A percentile compares a stretch with the other conserved stretches of the same genome.
Evolutionary conservation across 2,329 filamentous ascomycete genomes (phyloP).

Genomic region (Esteya vermicola): DNA sequence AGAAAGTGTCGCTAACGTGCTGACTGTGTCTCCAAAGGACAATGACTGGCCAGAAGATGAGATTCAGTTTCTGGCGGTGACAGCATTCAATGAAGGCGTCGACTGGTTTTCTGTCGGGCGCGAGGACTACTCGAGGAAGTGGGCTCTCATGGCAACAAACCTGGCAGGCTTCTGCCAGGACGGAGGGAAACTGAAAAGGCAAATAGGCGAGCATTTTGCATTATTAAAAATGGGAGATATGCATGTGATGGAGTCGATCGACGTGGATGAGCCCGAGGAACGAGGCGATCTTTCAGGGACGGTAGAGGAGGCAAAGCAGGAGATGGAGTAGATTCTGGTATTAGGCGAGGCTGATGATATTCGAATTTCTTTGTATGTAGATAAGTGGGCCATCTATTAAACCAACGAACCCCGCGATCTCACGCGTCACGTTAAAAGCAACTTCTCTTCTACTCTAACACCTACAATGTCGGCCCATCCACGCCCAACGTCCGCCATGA

Average conservation of each 20-base stretch:
- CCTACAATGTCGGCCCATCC: too few relatives aligned
- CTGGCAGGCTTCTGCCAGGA: conserved; percentile 47
- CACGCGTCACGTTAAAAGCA: too few relatives aligned
- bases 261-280: not conserved
- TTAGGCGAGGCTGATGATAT: too few relatives aligned
- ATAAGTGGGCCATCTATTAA: too few relatives aligned
- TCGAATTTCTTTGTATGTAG: too few relatives aligned
- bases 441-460: too few relatives aligned
- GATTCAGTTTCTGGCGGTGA: conserved; percentile 61
- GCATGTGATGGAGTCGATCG: conserved; percentile 5
- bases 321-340: too few relatives aligned
- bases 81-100: conserved; percentile 55
- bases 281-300: not conserved
- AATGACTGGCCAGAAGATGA: conserved; percentile 49
- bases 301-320: too few relatives aligned
- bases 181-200: conserved; percentile 27
- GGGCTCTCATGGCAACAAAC: conserved; percentile 49
- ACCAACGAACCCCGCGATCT: too few relatives aligned
- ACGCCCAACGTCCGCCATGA: conserved; percentile 4
- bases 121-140: conserved; percentile 38
- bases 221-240: conserved; percentile 20
- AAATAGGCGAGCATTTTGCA: conserved; percentile 29
- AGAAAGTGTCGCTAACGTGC: too few relatives aligned
- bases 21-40: conserved; percentile 16
- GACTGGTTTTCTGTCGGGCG: conserved; percentile 47